These are phyloP conservation scores for Eucalyptus curtisii DNA, from an alignment of 345 rosid species.

Conservation along the genomic window DNA sequence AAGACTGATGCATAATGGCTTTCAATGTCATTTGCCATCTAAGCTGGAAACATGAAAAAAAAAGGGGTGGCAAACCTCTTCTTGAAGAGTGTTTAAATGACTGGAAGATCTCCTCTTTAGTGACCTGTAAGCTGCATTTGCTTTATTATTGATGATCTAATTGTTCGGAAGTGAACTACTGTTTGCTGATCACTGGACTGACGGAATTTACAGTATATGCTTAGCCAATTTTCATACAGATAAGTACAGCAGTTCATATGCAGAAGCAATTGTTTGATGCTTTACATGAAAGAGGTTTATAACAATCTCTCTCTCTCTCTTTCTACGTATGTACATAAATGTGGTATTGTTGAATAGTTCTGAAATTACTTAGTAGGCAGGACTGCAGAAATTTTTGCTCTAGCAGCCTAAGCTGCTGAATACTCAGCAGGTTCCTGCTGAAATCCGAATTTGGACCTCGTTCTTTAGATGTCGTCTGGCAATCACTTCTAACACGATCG, in stretches of 20 bases:
- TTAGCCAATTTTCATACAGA: neutral
- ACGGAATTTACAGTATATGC: neutral
- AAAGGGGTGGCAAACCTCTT: neutral
- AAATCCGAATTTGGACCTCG: neutral
- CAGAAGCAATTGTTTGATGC: neutral
- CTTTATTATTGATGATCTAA: neutral
- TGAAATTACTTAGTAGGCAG: neutral
- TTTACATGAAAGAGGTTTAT: neutral
- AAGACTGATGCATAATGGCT: neutral
- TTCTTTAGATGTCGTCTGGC: neutral
- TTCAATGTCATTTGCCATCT: neutral
- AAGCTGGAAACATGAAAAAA: neutral
- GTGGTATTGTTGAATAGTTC: neutral
- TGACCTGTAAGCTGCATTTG: neutral
- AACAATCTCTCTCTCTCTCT: neutral
- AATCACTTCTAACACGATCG: neutral
- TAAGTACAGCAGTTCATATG: neutral
- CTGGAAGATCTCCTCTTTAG: neutral
- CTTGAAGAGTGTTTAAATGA: neutral
- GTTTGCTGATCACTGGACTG: neutral
- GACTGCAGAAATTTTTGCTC: neutral
- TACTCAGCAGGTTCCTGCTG: neutral
- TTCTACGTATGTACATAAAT: neutral
- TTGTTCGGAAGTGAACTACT: neutral
- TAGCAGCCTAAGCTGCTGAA: neutral